phyloP scores from a whole-genome alignment of 768 basidiomycete species.

The Agaricus subrufescens region DNA sequence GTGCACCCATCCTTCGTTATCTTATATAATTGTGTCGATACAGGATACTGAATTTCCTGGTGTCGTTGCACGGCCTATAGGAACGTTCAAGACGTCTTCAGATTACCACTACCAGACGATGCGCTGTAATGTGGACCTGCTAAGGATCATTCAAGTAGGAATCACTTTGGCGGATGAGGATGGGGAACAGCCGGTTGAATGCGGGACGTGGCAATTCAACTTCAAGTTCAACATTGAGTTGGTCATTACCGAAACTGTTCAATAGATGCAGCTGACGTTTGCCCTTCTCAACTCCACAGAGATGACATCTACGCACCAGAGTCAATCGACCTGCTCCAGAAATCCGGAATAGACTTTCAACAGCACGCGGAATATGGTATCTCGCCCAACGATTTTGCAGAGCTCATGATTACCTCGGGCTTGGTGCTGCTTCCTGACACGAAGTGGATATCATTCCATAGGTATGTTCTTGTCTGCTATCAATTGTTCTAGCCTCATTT shows the following conservation, averaged over 20 bases:
- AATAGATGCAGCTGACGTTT: background rate
- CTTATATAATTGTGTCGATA: background rate
- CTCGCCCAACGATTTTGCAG: constrained; percentile 89
- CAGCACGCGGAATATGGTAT: constrained; percentile 93
- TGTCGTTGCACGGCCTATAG: constrained; percentile 95
- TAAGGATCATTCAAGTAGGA: constrained; percentile 97
- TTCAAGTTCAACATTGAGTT: constrained; percentile 86
- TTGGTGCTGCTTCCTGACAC: constrained; percentile 85
- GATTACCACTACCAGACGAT: constrained; percentile 99
- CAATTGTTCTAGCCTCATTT: background rate
- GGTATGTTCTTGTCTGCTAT: constrained; percentile 48
- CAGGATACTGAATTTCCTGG: constrained; percentile 99
- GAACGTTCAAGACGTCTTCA: constrained; percentile 91
- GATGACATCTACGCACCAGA: constrained; percentile 99
- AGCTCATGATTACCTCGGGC: constrained; percentile 94
- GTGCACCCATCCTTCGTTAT: constrained; percentile 15
- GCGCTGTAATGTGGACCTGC: constrained; percentile 97
- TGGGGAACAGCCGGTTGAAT: constrained; percentile 85
- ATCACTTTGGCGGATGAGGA: constrained; percentile 93
- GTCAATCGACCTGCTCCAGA: constrained; percentile 89
- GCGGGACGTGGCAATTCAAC: constrained; percentile 99
- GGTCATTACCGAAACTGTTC: constrained; percentile 8
- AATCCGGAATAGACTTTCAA: constrained; percentile 94
- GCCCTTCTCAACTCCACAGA: constrained; percentile 33
- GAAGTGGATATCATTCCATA: constrained; percentile 97